Evolutionary conservation across 176 grass and related monocot species (phyloP), one percentile per base, ranked within the genome.

Genomic region (Bromus sterilis): DNA sequence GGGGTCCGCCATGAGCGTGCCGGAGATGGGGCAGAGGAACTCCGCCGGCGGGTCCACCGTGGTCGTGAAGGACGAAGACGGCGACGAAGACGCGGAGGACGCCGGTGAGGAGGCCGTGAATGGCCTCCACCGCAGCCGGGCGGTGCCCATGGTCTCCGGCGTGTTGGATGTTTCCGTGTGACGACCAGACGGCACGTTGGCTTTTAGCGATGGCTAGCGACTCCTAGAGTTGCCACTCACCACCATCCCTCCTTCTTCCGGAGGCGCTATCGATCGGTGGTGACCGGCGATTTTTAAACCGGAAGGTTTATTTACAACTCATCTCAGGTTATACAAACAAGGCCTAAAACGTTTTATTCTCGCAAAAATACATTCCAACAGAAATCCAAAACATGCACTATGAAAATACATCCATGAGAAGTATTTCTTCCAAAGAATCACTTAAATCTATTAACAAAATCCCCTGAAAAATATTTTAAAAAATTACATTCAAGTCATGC

Each of bases 11-110:
- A 98, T 98, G 39, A 98, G 82, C 48, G 90, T 78, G 59, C 92
- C 80, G 40, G 95, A 94, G 88, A 98, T 84, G 29, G 95, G 92
- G 88, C 95, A 98, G 64, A 98, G 80, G 86, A 98, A 98, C 84
- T 98, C 88, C 16, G 24, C 28, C 49, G 90, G 95, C 39, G 90
- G 78, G 48, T 91, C 92, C n/a, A 75, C 78, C 34, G 88, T 91
- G 69, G 78, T 76, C 16, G 86, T 91, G 74, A 89, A 83, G 4
- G 82, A 82, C 1, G 83, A 90, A 21, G 90, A 42, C 34, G 80
- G 72, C 25, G 90, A 46, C 28, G 79, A 71, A 2, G 90, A 63
- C 8, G 79, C 29, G 7, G 53, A 68, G 32, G 66, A 71, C 0
- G 34, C 8, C 28, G 74, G 40, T 21, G 83, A 23, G 56, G 79